These are phyloP conservation scores for Prunus persica DNA, from an alignment of 306 rosid species.

Conservation along the genomic window DNA sequence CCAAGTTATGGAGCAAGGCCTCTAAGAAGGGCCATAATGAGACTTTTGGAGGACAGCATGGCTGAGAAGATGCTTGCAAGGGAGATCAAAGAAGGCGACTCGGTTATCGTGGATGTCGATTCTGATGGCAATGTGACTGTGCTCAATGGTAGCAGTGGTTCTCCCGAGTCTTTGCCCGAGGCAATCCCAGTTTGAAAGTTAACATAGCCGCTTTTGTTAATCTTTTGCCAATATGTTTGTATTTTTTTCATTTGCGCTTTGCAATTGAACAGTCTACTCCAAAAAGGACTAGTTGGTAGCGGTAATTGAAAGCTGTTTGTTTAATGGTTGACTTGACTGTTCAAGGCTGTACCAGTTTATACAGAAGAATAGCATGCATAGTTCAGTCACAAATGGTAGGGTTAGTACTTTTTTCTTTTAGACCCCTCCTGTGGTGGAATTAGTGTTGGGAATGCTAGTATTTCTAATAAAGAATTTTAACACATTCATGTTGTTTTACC, in stretches of 20 bases:
- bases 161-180: slow-evolving; percentile 56
- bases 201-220: neutral
- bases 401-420: neutral
- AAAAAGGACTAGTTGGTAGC: slow-evolving; percentile 21
- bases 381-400: slow-evolving; percentile 4
- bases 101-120: slow-evolving; percentile 86
- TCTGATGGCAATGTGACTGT: slow-evolving; percentile 90
- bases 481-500: neutral
- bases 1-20: slow-evolving; percentile 99
- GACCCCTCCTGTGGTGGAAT: neutral
- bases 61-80: slow-evolving; percentile 98
- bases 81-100: slow-evolving; percentile 92
- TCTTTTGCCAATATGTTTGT: slow-evolving; percentile 23
- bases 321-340: slow-evolving; percentile 12
- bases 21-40: slow-evolving; percentile 91
- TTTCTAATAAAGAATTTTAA: neutral
- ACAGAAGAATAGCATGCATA: slow-evolving; percentile 16
- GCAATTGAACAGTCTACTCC: slow-evolving; percentile 18
- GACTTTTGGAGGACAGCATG: slow-evolving; percentile 97
- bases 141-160: slow-evolving; percentile 73
- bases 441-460: neutral
- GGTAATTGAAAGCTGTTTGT: slow-evolving; percentile 27
- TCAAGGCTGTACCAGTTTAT: slow-evolving; percentile 16
- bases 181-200: slow-evolving; percentile 46
- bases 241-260: slow-evolving; percentile 17